Evolutionary conservation across 2,329 filamentous ascomycete genomes (phyloP).

Genomic region (Plenodomus lindquistii): DNA sequence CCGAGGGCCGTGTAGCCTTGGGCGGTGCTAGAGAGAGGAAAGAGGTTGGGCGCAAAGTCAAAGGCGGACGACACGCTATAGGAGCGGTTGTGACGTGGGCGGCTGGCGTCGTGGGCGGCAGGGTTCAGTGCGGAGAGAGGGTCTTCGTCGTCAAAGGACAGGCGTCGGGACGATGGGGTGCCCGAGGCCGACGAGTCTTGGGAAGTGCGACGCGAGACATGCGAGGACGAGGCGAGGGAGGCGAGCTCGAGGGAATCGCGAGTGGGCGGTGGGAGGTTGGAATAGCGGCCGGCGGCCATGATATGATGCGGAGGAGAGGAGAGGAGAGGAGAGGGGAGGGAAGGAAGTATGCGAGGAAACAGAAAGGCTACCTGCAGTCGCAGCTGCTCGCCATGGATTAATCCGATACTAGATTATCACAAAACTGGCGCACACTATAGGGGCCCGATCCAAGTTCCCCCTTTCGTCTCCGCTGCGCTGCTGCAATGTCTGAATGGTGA

Average conservation of each 20-base stretch:
- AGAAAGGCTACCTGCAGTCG: conserved; percentile 19
- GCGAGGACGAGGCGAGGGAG: conserved; percentile 85
- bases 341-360: background rate
- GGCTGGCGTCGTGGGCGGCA: conserved; percentile 50
- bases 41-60: conserved; percentile 91
- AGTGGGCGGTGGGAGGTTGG: conserved; percentile 47
- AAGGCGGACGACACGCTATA: conserved; percentile 94
- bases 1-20: conserved; percentile 82
- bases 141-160: conserved; percentile 87
- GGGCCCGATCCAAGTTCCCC: conserved; percentile 17
- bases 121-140: conserved; percentile 65
- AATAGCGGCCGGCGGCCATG: conserved; percentile 45
- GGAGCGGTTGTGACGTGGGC: conserved; percentile 63
- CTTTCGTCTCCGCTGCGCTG: conserved; percentile 8
- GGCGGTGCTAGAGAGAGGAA: conserved; percentile 84
- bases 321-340: background rate
- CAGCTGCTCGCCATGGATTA: conserved; percentile 31
- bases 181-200: conserved; percentile 78
- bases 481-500: conserved; percentile 18
- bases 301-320: conserved; percentile 32
- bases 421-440: conserved; percentile 3
- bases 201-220: conserved; percentile 66
- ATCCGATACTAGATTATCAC: conserved; percentile 2
- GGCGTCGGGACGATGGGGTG: conserved; percentile 85
- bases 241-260: conserved; percentile 97